A percentile compares a stretch with the other conserved stretches of the same genome.
Evolutionary conservation across 441 rosid species (phyloP).

Genomic region (Brassica balearica): DNA sequence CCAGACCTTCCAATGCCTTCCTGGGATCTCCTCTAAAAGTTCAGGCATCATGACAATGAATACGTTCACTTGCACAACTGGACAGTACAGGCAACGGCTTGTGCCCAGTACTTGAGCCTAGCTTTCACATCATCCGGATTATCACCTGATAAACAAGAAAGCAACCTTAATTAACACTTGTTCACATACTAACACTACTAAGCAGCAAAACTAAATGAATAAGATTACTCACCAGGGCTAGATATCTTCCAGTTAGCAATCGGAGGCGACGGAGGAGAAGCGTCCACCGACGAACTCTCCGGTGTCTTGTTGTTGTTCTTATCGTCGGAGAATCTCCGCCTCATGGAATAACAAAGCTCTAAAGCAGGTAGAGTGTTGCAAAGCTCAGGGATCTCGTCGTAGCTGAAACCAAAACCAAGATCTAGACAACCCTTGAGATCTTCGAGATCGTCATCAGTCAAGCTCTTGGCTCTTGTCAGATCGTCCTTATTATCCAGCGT

Average conservation of each 20-base stretch:
- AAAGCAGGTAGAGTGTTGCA: conserved; percentile 92
- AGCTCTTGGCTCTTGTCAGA: conserved; percentile 79
- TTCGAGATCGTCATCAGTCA: conserved; percentile 89
- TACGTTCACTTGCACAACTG: conserved; percentile 47
- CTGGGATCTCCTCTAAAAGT: not conserved
- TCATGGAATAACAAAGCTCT: conserved; percentile 91
- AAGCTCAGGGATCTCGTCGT: conserved; percentile 47
- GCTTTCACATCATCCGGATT: conserved; percentile 98
- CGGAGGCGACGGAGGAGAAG: conserved; percentile 45
- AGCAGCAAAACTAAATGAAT: not conserved
- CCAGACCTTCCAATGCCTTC: conserved; percentile 31
- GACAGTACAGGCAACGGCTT: conserved; percentile 94
- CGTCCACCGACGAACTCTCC: conserved; percentile 18
- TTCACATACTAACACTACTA: not conserved
- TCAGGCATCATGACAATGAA: not conserved
- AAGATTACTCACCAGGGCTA: conserved; percentile 68
- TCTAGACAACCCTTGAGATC: conserved; percentile 90
- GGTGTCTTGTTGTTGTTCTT: conserved; percentile 47
- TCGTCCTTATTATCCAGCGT: conserved; percentile 57
- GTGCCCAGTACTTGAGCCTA: conserved; percentile 95
- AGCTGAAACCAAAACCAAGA: conserved; percentile 65
- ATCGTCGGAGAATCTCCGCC: conserved; percentile 80
- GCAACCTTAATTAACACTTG: not conserved
- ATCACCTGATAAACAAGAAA: conserved; percentile 57
- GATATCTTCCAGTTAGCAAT: conserved; percentile 96